Evolutionary conservation across 768 basidiomycete genomes (phyloP), one percentile per base, ranked within the genome.

Genomic region (Lepiota venenata): DNA sequence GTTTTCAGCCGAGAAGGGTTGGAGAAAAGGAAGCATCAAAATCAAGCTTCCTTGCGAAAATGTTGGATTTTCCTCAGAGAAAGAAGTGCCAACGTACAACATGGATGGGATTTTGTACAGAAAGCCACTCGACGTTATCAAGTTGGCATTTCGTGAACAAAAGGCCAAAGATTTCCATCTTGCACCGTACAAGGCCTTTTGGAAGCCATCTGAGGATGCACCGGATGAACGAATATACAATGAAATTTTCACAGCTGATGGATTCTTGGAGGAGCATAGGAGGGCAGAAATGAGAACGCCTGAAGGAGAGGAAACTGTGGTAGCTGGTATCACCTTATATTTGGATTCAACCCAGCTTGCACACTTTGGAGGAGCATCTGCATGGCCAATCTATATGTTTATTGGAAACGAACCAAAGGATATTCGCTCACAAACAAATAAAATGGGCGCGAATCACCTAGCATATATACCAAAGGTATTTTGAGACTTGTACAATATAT

Each of bases 381-480:
- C 68, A 1, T 73, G 71, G 70, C 71, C 70, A 1, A 56, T 70
- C 2, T 72, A 73, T 45, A 37, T 65, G 36, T 61, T 59, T 37
- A 52, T 75, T 37, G 74, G 71, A 0, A 72, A 72, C 51, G 56
- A 66, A 14, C 71, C 74, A 0, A 79, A 78, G 56, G 76, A 74
- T 48, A 52, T 55, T 0, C 61, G 69, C 4, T 51, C 50, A 1
- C 60, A 61, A 20, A 71, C 72, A 1, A 52, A 40, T 2, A 51
- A 59, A 0, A 53, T 58, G 15, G 60, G 72, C 1, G 66, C 64
- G 14, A 71, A 77, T 47, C 73, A 74, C 48, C 12, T 75, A 8
- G 74, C 69, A 8, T 76, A 76, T 57, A 66, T 79, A 21, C 73
- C 72, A 57, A 69, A 8, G 62, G 66, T 1, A n/a, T n/a, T n/a